phyloP scores from a whole-genome alignment of 331 rosid genomes.

The Pyrus hybrid region DNA sequence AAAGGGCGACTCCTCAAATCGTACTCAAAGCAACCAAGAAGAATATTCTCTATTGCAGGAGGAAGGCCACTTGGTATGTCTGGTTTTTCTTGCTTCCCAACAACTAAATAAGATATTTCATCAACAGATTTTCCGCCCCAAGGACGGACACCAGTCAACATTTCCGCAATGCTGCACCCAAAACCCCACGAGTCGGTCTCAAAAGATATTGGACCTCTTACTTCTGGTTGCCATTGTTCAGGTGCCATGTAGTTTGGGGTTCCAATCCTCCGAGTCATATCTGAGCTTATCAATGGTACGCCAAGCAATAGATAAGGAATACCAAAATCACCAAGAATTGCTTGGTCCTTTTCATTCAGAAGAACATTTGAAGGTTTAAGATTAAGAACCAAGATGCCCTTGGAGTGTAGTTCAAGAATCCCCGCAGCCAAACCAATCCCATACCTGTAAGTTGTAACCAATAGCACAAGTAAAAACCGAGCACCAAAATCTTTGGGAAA shows the following conservation, averaged over 20 bases:
- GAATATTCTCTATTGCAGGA: constrained; percentile 60
- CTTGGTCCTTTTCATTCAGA: constrained; percentile 61
- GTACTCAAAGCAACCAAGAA: constrained; percentile 82
- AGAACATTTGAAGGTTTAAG: constrained; percentile 74
- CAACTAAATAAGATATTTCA: constrained; percentile 52
- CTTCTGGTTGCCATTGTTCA: constrained; percentile 90
- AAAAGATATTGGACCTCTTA: constrained; percentile 76
- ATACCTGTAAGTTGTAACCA: constrained; percentile 74
- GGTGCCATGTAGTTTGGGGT: constrained; percentile 97
- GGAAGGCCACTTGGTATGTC: constrained; percentile 77
- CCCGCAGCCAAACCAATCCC: constrained; percentile 66
- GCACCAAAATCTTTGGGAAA: background rate
- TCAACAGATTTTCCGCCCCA: constrained; percentile 69
- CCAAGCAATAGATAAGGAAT: constrained; percentile 64
- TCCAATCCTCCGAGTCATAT: constrained; percentile 65
- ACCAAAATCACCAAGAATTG: constrained; percentile 82
- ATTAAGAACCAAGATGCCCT: constrained; percentile 64
- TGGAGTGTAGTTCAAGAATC: constrained; percentile 66
- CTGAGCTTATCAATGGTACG: constrained; percentile 44
- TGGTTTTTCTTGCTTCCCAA: constrained; percentile 72
- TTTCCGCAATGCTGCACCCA: constrained; percentile 77
- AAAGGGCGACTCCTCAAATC: constrained; percentile 86
- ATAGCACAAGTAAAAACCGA: constrained; percentile 17
- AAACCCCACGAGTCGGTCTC: constrained; percentile 97
- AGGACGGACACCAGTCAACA: constrained; percentile 82